Conservation (phyloP, 2,329 filamentous ascomycete genomes). For the Paecilomyces sp. region DNA sequence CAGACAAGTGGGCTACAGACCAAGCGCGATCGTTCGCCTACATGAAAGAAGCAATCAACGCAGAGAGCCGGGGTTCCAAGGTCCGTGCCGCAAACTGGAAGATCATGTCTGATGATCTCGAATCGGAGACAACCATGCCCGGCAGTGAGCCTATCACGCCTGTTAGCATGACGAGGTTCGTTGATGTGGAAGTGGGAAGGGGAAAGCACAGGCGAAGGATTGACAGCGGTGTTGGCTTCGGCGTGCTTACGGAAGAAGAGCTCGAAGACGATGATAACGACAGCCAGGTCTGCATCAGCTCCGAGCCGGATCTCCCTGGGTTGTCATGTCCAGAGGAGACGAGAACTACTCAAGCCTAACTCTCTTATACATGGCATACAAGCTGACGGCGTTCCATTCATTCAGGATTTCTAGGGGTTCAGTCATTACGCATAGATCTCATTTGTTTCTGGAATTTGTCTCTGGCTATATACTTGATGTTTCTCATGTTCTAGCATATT, state of each 20-base stretch:
- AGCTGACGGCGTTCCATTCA: neutral
- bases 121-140: conserved; percentile 18
- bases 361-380: neutral
- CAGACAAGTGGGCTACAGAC: conserved; percentile 27
- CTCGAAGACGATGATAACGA: conserved; percentile 24
- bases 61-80: conserved; percentile 32
- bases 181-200: conserved; percentile 33
- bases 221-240: conserved; percentile 34
- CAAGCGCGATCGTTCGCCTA: conserved; percentile 24
- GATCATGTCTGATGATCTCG: conserved; percentile 28
- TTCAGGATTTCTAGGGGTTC: neutral
- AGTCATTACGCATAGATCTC: neutral
- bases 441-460: neutral
- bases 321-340: neutral
- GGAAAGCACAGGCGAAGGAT: conserved; percentile 27
- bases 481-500: neutral
- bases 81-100: conserved; percentile 35
- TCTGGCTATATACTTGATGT: neutral
- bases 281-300: neutral
- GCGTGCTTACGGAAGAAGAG: conserved; percentile 20
- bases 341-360: neutral
- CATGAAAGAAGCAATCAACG: conserved; percentile 30
- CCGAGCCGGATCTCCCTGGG: neutral
- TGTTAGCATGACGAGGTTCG: conserved; percentile 33
- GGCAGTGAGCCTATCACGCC: conserved; percentile 38